Evolutionary conservation across 2,329 filamentous ascomycete species (phyloP), one percentile per base, ranked within the genome.

Genomic region (Colletotrichum tanaceti): DNA sequence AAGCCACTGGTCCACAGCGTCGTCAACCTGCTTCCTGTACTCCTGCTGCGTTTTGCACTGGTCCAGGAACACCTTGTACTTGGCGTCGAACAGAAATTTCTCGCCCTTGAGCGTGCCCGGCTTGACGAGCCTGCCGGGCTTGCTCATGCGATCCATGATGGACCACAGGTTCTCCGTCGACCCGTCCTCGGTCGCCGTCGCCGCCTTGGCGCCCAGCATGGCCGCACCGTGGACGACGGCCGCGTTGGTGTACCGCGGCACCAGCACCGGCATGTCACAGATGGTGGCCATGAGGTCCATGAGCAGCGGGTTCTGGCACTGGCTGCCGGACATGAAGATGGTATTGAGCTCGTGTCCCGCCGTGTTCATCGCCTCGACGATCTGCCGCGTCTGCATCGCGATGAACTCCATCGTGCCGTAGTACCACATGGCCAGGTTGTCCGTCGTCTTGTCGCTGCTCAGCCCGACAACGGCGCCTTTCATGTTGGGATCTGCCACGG

Each of bases 381-480:
- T 99, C 80, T 99, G 96, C 67, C 93, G 90, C 0, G 96, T 99
- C 81, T 99, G 96, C 79, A 98, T 88, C 38, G 96, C 94, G 75
- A 99, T 98, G 81, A 98, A 98, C 82, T 99, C 96, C 89, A 99
- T 93, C 4, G 95, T 97, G 28, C 89, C 93, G 77, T 98, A 98
- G 83, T 99, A 99, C 82, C 94, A 91, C 24, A 98, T 83, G 0
- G 95, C 94, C 59, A 99, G 88, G 60, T 93, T 91, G 76, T 97
- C 93, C 57, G 96, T 87, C 74, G 89, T 92, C 79, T 93, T 94
- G 82, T 98, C 95, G 73, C 89, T 93, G 76, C 90, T 93, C 68
- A 99, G 84, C 20, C 96, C 96, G 71, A 98, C 90, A 71, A 97
- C 88, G 7, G 93, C 90, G 32, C 96, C 96, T 73, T 91, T 92